Percentiles rank a stretch among this genome's conserved stretches.
These are phyloP conservation scores for Aegilops umbellulata DNA, from an alignment of 176 grass and related monocot genomes.

Conservation along the genomic window DNA sequence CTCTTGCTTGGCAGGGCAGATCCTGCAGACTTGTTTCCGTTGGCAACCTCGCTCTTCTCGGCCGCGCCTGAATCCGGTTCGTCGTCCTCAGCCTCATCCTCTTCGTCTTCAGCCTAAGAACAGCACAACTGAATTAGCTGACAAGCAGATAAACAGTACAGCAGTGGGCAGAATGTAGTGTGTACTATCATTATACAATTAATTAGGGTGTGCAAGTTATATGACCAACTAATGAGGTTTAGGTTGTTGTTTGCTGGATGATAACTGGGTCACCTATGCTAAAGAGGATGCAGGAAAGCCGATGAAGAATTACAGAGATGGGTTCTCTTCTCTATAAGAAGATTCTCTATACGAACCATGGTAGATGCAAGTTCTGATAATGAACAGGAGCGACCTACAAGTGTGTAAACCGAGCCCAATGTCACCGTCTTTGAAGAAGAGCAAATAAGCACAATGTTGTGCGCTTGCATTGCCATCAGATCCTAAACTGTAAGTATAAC, in stretches of 20 bases:
- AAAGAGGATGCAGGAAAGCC: neutral
- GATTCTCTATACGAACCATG: neutral
- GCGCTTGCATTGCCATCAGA: neutral
- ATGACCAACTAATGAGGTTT: neutral
- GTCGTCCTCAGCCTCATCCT: slow-evolving; percentile 29
- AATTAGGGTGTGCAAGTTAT: neutral
- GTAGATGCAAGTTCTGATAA: neutral
- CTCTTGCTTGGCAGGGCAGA: slow-evolving; percentile 46
- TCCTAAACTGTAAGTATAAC: neutral
- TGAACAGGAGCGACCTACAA: neutral
- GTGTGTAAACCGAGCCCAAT: neutral
- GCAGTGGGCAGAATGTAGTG: neutral
- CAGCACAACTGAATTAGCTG: neutral
- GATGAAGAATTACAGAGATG: neutral
- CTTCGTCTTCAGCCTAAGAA: slow-evolving; percentile 32
- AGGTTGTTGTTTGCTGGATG: neutral
- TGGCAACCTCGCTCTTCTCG: neutral
- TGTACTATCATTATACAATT: neutral
- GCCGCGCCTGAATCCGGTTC: slow-evolving; percentile 20
- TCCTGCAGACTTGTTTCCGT: neutral
- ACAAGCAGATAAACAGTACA: neutral
- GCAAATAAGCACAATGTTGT: neutral
- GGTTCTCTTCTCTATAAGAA: neutral
- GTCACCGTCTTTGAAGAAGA: neutral
- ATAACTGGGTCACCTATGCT: neutral